phyloP scores from a whole-genome alignment of 371 early-diverging fungal genomes.

The Mortierella sp. region DNA sequence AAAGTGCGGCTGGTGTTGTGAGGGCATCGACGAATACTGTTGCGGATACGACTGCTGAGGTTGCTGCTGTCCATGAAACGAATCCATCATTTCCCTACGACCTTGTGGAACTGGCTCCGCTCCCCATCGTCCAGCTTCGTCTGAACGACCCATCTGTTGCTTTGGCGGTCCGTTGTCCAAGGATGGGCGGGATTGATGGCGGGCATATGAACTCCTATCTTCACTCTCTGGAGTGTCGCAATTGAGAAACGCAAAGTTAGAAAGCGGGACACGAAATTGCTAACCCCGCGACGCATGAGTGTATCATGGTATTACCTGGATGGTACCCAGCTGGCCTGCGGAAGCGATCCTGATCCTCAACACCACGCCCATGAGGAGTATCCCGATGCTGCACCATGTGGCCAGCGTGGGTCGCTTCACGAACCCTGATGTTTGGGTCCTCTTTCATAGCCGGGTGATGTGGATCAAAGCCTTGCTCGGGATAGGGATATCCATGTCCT shows the following conservation, averaged over 20 bases:
- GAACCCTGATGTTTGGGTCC: constrained; percentile 5
- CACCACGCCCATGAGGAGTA: neutral
- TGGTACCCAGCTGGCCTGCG: neutral
- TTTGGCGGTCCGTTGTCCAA: neutral
- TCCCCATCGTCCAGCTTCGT: constrained; percentile 2
- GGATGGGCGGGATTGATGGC: neutral
- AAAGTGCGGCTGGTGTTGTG: constrained; percentile 4
- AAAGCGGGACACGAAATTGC: too few relatives aligned
- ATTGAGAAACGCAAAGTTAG: too few relatives aligned
- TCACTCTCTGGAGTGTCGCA: constrained; percentile 1
- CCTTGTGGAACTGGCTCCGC: constrained; percentile 4
- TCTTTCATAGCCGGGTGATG: constrained; percentile 4
- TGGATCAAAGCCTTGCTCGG: constrained; percentile 5
- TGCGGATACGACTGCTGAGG: neutral
- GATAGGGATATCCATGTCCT: neutral
- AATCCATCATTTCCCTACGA: neutral
- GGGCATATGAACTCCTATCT: constrained; percentile 4
- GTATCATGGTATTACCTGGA: constrained; percentile 8
- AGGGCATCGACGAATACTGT: neutral
- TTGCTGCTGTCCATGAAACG: constrained; percentile 7
- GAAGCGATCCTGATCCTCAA: constrained; percentile 3
- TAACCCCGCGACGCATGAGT: too few relatives aligned
- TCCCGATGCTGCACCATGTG: neutral
- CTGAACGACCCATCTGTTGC: neutral
- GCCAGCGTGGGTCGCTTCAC: neutral